A percentile compares a stretch with the other conserved stretches of the same genome.
phyloP scores from a whole-genome alignment of 139 green algal species.

The Deuterostichococcus epilithicus region DNA sequence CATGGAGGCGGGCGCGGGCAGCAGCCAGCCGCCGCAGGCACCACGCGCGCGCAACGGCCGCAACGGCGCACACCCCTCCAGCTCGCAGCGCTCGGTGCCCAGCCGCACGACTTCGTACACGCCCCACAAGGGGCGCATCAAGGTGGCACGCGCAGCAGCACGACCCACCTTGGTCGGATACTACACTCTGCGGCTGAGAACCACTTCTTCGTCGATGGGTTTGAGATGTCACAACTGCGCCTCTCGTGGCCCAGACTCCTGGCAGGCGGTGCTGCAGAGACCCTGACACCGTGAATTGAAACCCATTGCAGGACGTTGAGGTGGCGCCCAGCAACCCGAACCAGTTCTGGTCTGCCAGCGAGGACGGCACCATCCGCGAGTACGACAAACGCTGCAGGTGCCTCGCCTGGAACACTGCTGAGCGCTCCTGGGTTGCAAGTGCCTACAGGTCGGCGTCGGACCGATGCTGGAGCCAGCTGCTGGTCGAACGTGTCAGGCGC shows the following conservation, averaged over 20 bases:
- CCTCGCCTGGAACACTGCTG: too few species aligned
- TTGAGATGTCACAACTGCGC: too few species aligned
- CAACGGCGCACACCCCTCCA: not conserved
- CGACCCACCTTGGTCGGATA: too few species aligned
- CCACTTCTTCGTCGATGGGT: too few species aligned
- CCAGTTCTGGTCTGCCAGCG: conserved; percentile 80
- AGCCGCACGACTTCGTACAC: conserved; percentile 38
- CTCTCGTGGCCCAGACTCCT: too few species aligned
- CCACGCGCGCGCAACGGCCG: not conserved
- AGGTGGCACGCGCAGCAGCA: too few species aligned
- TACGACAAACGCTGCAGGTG: conserved; percentile 15
- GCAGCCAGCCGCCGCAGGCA: not conserved
- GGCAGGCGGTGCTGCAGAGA: too few species aligned
- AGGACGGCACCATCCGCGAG: conserved; percentile 60
- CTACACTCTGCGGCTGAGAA: too few species aligned
- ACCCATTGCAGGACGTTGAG: conserved; percentile 62
- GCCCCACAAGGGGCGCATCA: conserved; percentile 71
- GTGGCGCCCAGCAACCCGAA: conserved; percentile 68
- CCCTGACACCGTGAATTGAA: too few species aligned
- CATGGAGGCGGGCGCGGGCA: not conserved
- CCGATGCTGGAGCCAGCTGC: too few species aligned
- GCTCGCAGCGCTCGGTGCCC: not conserved
- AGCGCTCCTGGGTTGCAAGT: not conserved
- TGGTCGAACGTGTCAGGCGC: too few species aligned
- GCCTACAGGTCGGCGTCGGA: conserved; percentile 6